These are phyloP conservation scores for Bolboschoenoplectus hybrid DNA, from an alignment of 202 grass and related monocot genomes.

Conservation along the genomic window DNA sequence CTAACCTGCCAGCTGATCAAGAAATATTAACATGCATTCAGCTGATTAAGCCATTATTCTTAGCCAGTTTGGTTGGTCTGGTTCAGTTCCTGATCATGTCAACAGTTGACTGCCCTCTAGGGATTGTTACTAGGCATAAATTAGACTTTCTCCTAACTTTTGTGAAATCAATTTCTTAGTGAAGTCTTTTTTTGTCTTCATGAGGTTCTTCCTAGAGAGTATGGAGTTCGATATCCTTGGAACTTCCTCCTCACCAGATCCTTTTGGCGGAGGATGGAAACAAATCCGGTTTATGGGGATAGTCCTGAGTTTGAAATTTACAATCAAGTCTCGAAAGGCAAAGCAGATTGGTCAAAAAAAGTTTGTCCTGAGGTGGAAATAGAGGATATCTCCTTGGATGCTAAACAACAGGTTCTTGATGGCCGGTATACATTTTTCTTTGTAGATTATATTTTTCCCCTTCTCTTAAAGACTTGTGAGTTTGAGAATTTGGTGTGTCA, in stretches of 20 bases:
- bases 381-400: constrained; percentile 49
- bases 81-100: constrained; percentile 6
- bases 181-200: background rate
- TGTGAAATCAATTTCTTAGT: constrained; percentile 21
- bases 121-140: background rate
- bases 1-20: constrained; percentile 15
- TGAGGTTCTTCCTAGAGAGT: constrained; percentile 57
- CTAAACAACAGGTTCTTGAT: constrained; percentile 56
- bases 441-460: background rate
- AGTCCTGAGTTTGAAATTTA: constrained; percentile 28
- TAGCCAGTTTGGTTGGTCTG: background rate
- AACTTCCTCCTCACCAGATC: constrained; percentile 44
- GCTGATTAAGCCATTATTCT: background rate
- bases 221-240: constrained; percentile 52
- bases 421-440: constrained; percentile 42
- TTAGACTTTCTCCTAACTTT: background rate
- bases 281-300: constrained; percentile 21
- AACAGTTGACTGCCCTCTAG: background rate
- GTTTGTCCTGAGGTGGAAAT: constrained; percentile 32
- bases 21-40: background rate
- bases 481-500: background rate
- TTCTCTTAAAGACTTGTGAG: background rate
- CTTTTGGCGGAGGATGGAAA: constrained; percentile 39
- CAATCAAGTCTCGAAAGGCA: constrained; percentile 36
- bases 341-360: constrained; percentile 33